These are phyloP conservation scores for Chenopodium album DNA, from an alignment of 148 eudicot species.

Conservation along the genomic window DNA sequence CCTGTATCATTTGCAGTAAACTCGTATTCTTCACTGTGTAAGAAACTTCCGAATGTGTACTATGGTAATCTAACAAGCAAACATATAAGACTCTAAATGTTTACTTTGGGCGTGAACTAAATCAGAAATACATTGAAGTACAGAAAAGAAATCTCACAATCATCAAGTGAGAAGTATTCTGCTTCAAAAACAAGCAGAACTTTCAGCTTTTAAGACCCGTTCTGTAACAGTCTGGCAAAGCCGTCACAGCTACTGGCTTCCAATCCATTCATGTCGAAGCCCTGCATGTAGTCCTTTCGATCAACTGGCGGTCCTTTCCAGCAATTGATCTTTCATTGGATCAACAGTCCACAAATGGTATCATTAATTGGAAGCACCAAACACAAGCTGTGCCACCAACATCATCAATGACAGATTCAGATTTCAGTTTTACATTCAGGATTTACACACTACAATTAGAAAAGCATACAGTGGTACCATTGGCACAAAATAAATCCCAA, in stretches of 20 bases:
- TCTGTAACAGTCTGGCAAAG: neutral
- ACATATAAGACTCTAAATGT: neutral
- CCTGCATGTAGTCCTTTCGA: conserved; percentile 4
- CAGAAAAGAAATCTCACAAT: neutral
- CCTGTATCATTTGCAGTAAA: neutral
- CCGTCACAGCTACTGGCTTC: neutral
- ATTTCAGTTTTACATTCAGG: conserved; percentile 34
- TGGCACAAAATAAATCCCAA: conserved; percentile 20
- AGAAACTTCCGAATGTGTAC: conserved; percentile 5
- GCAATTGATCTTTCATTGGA: conserved; percentile 14
- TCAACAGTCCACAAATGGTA: conserved; percentile 12
- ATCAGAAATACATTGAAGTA: conserved; percentile 1
- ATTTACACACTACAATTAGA: conserved; percentile 28
- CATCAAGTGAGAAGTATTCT: conserved; percentile 2
- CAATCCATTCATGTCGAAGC: neutral
- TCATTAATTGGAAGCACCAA: conserved; percentile 13
- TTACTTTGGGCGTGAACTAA: conserved; percentile 1
- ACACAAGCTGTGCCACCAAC: conserved; percentile 30
- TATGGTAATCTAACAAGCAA: neutral
- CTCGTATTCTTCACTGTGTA: neutral
- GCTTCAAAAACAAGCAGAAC: conserved; percentile 16
- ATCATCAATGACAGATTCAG: conserved; percentile 20
- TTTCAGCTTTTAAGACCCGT: neutral
- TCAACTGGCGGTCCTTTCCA: conserved; percentile 7
- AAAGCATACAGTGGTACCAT: conserved; percentile 24